Evolutionary conservation across 371 early-diverging fungal genomes (phyloP).

Genomic region (Syncephalastrum monosporum): DNA sequence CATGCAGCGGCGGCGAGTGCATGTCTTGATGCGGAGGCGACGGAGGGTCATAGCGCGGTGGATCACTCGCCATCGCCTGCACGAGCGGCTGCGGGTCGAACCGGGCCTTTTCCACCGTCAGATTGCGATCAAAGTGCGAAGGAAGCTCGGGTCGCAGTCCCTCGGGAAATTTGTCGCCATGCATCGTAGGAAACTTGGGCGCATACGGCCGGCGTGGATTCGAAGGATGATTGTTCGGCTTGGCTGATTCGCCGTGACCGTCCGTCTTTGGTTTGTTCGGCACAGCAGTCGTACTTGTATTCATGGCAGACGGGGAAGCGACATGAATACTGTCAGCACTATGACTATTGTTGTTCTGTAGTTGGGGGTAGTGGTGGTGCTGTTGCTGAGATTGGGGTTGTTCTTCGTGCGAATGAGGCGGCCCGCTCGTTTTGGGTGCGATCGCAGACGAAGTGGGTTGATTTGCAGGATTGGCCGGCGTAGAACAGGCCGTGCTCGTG

Average conservation of each 20-base stretch:
- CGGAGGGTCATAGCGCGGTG: slow-evolving; percentile 7
- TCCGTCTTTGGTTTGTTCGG: slow-evolving; percentile 1
- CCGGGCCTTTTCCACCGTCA: slow-evolving; percentile 41
- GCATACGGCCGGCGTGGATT: slow-evolving; percentile 10
- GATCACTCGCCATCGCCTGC: slow-evolving; percentile 9
- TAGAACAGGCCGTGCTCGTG: no score
- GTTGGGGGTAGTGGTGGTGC: no score
- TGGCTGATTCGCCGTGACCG: neutral
- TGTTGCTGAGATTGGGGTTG: no score
- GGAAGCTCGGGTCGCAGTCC: slow-evolving; percentile 26
- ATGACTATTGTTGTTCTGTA: no score
- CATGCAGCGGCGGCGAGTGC: slow-evolving; percentile 3
- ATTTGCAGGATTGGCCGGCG: no score
- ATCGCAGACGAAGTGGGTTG: no score
- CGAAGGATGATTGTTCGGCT: neutral
- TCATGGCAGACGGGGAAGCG: no score
- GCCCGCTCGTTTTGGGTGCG: no score
- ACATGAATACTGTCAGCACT: no score
- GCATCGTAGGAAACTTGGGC: slow-evolving; percentile 27
- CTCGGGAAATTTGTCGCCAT: slow-evolving; percentile 28
- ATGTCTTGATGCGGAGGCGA: neutral
- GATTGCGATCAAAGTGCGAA: slow-evolving; percentile 31
- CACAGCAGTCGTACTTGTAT: no score
- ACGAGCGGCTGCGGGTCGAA: slow-evolving; percentile 26
- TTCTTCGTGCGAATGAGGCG: no score